Percentiles rank a stretch among this genome's conserved stretches.
Evolutionary conservation across 768 basidiomycete genomes (phyloP).

Genomic region (Tremella mesenterica): DNA sequence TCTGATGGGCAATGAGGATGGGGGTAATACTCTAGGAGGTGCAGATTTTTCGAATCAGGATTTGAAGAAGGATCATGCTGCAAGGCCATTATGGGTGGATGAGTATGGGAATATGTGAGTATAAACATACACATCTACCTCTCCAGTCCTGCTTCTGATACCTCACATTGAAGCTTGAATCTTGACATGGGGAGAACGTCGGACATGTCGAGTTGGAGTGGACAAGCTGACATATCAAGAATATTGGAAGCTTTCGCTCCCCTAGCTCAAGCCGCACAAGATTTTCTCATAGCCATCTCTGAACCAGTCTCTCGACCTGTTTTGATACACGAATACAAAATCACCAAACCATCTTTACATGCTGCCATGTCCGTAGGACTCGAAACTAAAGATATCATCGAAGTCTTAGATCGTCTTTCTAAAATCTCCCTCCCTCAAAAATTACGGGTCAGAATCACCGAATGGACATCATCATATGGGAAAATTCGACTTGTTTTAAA

Average conservation of each 20-base stretch:
- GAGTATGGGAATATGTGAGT: constrained; percentile 44
- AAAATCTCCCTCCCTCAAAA: constrained; percentile 88
- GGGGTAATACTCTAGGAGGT: constrained; percentile 22
- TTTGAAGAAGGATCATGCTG: constrained; percentile 80
- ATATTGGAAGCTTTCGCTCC: constrained; percentile 97
- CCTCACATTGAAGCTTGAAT: not conserved
- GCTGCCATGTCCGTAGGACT: constrained; percentile 97
- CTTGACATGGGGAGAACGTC: not conserved
- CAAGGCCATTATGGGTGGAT: constrained; percentile 86
- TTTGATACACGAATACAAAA: constrained; percentile 97
- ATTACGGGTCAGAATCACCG: constrained; percentile 77
- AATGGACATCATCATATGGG: constrained; percentile 90
- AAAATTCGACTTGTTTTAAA: constrained; percentile 98
- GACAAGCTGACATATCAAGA: constrained; percentile 54
- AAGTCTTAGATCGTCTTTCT: constrained; percentile 54
- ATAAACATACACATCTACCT: constrained; percentile 4
- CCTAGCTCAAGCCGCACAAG: constrained; percentile 95
- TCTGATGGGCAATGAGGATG: constrained; percentile 24
- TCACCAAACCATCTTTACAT: constrained; percentile 94
- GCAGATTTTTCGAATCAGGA: constrained; percentile 52
- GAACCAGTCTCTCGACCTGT: constrained; percentile 98
- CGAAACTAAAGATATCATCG: constrained; percentile 96
- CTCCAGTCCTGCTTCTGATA: not conserved
- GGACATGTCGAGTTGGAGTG: not conserved
- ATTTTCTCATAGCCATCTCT: constrained; percentile 93